Evolutionary conservation across 2,329 filamentous ascomycete species (phyloP).

Genomic region (Elsinoe fawcettii): DNA sequence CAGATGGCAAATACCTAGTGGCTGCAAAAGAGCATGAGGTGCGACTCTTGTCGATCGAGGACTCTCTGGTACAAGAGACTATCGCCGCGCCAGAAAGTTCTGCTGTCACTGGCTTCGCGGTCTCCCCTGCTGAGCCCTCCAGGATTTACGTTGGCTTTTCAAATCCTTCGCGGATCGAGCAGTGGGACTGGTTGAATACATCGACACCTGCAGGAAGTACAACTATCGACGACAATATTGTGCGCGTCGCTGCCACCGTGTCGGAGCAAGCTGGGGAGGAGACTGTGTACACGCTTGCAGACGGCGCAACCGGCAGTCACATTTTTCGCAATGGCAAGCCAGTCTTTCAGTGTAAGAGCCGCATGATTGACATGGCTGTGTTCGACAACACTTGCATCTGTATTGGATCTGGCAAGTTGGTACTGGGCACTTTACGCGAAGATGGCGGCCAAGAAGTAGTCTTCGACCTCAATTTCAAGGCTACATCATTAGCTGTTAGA

Average conservation of each 20-base stretch:
- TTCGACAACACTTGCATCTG: conserved; percentile 51
- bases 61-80: conserved; percentile 70
- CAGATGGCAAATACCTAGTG: conserved; percentile 35
- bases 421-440: conserved; percentile 48
- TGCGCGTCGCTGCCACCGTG: conserved; percentile 42
- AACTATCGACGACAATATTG: conserved; percentile 40
- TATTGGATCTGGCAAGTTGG: conserved; percentile 46
- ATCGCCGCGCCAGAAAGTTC: conserved; percentile 50
- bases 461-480: conserved; percentile 50
- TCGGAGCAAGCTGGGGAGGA: conserved; percentile 28
- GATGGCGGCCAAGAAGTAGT: conserved; percentile 41
- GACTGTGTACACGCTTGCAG: conserved; percentile 33
- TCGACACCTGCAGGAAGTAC: conserved; percentile 32
- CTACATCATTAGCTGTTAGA: conserved; percentile 60
- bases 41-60: conserved; percentile 55
- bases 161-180: conserved; percentile 10
- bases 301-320: conserved; percentile 31
- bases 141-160: conserved; percentile 7
- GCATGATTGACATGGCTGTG: conserved; percentile 35
- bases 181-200: conserved; percentile 10
- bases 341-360: conserved; percentile 30
- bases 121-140: neutral
- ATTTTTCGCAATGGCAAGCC: conserved; percentile 32
- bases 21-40: conserved; percentile 26
- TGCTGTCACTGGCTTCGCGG: conserved; percentile 43